Percentiles rank a stretch among this genome's conserved stretches.
phyloP scores from a whole-genome alignment of 176 grass and related monocot species.

The Oropetium thomaeum region DNA sequence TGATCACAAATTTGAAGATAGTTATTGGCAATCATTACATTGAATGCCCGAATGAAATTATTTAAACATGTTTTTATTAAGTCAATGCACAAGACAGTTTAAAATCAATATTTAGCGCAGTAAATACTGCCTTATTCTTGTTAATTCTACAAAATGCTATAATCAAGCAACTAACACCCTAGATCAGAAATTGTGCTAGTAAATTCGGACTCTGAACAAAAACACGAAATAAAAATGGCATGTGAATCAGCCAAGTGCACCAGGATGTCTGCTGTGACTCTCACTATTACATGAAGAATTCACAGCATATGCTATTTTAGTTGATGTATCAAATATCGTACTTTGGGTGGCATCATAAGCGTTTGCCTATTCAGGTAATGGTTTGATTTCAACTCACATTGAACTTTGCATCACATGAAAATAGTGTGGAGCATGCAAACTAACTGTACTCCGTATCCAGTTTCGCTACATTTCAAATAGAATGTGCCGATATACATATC shows the following conservation, averaged over 20 bases:
- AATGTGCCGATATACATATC: background rate
- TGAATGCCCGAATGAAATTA: background rate
- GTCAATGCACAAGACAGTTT: background rate
- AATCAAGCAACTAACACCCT: background rate
- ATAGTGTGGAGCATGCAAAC: no score
- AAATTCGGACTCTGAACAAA: background rate
- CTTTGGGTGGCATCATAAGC: background rate
- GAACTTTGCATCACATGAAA: background rate
- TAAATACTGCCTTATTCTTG: background rate
- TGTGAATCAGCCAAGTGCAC: background rate
- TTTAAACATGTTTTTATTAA: background rate
- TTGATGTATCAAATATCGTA: background rate
- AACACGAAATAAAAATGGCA: background rate
- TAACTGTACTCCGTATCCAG: background rate
- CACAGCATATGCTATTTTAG: background rate
- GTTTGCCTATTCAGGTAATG: background rate
- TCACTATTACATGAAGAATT: conserved; percentile 7
- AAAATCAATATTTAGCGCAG: background rate
- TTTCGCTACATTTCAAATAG: background rate
- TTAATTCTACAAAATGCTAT: background rate
- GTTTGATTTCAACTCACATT: background rate
- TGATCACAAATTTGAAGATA: background rate
- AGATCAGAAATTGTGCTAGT: background rate
- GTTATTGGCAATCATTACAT: background rate
- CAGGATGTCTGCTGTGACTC: background rate